Conservation (phyloP, 768 basidiomycete genomes). For the Nidula microcarpa region DNA sequence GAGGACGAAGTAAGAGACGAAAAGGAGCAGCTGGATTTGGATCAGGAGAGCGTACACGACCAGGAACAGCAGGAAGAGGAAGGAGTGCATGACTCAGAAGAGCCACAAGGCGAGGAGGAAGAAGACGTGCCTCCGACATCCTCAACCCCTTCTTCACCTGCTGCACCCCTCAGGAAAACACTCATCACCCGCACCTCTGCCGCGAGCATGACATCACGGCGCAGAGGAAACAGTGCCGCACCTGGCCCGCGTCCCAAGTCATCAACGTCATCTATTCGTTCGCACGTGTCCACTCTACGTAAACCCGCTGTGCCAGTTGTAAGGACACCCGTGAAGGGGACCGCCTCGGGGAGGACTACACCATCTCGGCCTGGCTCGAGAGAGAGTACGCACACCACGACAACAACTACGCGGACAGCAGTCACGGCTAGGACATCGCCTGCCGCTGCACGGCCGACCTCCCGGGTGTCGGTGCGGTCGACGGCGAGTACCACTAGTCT, state of each 20-base stretch:
- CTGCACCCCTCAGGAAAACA: conserved; percentile 13
- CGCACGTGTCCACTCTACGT: conserved; percentile 25
- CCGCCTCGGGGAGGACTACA: conserved; percentile 4
- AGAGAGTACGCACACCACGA: conserved; percentile 9
- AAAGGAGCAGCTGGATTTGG: not conserved
- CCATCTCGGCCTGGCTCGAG: conserved; percentile 20
- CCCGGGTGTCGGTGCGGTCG: not conserved
- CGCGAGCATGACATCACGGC: conserved; percentile 16
- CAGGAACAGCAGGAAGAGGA: not conserved
- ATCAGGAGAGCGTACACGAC: not conserved
- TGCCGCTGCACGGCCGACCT: conserved; percentile 2
- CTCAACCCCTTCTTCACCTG: no score
- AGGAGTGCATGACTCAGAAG: conserved; percentile 6
- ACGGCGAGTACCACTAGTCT: not conserved
- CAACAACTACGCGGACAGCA: conserved; percentile 6
- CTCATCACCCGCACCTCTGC: conserved; percentile 23
- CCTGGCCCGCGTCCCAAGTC: conserved; percentile 19
- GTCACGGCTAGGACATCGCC: conserved; percentile 5
- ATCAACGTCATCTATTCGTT: conserved; percentile 29
- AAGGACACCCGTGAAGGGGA: not conserved
- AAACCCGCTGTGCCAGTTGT: conserved; percentile 4
- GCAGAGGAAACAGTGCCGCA: conserved; percentile 1
- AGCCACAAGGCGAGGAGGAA: not conserved
- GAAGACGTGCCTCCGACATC: conserved; percentile 2
- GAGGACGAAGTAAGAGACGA: conserved; percentile 4